Evolutionary conservation across 2,329 filamentous ascomycete species (phyloP).

Genomic region (Gyromitra esculenta): DNA sequence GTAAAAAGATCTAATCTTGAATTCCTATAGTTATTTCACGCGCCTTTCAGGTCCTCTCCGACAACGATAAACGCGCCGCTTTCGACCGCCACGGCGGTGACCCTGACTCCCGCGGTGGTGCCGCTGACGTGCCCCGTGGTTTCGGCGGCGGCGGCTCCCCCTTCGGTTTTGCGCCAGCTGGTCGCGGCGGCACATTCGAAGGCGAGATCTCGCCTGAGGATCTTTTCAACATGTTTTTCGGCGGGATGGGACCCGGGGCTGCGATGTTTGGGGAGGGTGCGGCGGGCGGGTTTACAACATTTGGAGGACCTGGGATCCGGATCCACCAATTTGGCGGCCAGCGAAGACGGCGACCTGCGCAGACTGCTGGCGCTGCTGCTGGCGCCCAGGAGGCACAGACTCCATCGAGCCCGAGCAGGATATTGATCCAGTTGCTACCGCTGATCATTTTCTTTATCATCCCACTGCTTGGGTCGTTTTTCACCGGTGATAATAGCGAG

Average conservation of each 20-base stretch:
- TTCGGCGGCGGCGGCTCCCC: slow-evolving; percentile 68
- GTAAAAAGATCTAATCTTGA: slow-evolving; percentile 17
- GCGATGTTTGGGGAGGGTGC: slow-evolving; percentile 75
- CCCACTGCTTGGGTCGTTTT: slow-evolving; percentile 81
- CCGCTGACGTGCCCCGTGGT: slow-evolving; percentile 38
- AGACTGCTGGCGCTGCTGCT: slow-evolving; percentile 19
- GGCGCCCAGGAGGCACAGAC: slow-evolving; percentile 66
- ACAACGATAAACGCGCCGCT: slow-evolving; percentile 89
- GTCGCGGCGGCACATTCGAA: slow-evolving; percentile 70
- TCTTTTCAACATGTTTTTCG: slow-evolving; percentile 96
- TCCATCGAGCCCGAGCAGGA: slow-evolving; percentile 62
- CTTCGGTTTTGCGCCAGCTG: slow-evolving; percentile 62
- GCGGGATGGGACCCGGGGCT: slow-evolving; percentile 62
- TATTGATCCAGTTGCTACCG: slow-evolving; percentile 78
- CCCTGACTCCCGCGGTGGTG: slow-evolving; percentile 79
- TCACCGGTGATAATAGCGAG: slow-evolving; percentile 64
- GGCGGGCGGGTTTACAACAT: slow-evolving; percentile 94
- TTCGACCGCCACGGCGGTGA: slow-evolving; percentile 91
- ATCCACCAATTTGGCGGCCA: slow-evolving; percentile 94
- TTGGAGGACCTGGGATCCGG: slow-evolving; percentile 86
- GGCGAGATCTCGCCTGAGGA: slow-evolving; percentile 96
- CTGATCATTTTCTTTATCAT: slow-evolving; percentile 89
- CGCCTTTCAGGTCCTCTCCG: slow-evolving; percentile 91
- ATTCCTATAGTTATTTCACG: slow-evolving; percentile 75
- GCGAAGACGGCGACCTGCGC: slow-evolving; percentile 68